Evolutionary conservation across 1,284 basidiomycete species (phyloP), one percentile per base, ranked within the genome.

Genomic region (Sphagnurus paluster): DNA sequence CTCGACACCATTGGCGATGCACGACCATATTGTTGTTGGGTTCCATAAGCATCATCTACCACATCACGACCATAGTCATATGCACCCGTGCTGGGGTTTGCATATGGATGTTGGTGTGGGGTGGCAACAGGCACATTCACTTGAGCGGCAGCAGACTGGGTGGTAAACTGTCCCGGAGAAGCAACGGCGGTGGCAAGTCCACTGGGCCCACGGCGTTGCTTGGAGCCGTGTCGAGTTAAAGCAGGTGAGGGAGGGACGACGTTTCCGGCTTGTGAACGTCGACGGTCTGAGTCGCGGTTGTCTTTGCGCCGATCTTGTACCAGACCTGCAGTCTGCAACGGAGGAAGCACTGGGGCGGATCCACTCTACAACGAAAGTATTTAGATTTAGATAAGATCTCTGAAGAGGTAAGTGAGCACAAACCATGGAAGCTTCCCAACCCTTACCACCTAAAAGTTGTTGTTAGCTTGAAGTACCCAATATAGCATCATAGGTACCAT

Each of bases 391-490:
- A 23, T 7, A 5, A 16, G 13, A 2, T 8, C 20, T 17, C 20
- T 2, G 5, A 1, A 13, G 10, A 14, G n/a, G 10, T 11, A 5
- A 7, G 21, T 2, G 5, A 8, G 45, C 49, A 64, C 84, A 60
- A 61, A 92, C 90, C 61, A 81, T 72, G 34, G 86, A 85, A 29
- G 80, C 82, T 71, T 98, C 94, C 94, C 95, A 98, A 45, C 96
- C 96, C 70, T 93, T 90, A 36, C 93, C 95, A 57, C 85, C 86
- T 87, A 33, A 37, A 42, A 8, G 17, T 16, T 8, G 38, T 29
- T 20, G 20, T 42, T 6, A 14, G 20, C 39, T 36, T 33, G n/a
- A 36, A 11, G 26, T 23, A 25, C 28, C 40, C 11, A 20, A 39
- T 8, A 9, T 9, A 8, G n/a, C 9, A 25, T 43, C 14, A 20